Conservation (phyloP, 257 asterid species). For the Craterostigma plantagineum region DNA sequence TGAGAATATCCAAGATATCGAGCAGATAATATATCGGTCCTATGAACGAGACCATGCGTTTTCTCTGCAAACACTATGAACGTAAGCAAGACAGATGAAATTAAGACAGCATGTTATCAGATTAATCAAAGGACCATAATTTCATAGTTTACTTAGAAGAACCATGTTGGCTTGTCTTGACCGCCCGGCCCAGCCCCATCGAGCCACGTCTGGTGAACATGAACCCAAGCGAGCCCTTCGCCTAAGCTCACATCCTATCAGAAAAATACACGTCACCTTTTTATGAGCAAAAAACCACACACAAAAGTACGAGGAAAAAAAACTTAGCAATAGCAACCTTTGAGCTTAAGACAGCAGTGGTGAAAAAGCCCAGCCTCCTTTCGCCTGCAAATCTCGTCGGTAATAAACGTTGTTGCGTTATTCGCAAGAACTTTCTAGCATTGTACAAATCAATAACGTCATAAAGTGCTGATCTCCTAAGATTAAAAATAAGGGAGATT, state of each 20-base stretch:
- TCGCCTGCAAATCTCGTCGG: slow-evolving; percentile 19
- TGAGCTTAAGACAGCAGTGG: slow-evolving; percentile 37
- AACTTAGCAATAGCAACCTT: slow-evolving; percentile 17
- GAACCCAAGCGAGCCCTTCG: slow-evolving; percentile 42
- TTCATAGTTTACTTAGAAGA: no score
- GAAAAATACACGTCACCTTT: slow-evolving; percentile 1
- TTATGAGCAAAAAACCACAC: neutral
- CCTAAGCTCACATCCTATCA: slow-evolving; percentile 27
- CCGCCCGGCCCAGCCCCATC: slow-evolving; percentile 26
- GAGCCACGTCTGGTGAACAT: slow-evolving; percentile 57
- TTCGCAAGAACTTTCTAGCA: no score
- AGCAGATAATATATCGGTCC: no score
- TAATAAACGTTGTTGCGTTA: neutral
- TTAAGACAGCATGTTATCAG: no score
- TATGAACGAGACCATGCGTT: no score
- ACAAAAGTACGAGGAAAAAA: neutral
- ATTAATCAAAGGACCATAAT: no score
- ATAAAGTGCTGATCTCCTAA: no score
- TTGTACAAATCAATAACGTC: no score
- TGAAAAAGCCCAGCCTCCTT: slow-evolving; percentile 25
- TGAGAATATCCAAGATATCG: no score
- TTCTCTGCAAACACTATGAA: no score
- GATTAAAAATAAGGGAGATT: slow-evolving; percentile 10
- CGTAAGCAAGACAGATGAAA: no score
- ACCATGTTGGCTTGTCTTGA: slow-evolving; percentile 20